A percentile compares a stretch with the other conserved stretches of the same genome.
phyloP scores from a whole-genome alignment of 495 filamentous ascomycete species.

The Ramalina peruviana region DNA sequence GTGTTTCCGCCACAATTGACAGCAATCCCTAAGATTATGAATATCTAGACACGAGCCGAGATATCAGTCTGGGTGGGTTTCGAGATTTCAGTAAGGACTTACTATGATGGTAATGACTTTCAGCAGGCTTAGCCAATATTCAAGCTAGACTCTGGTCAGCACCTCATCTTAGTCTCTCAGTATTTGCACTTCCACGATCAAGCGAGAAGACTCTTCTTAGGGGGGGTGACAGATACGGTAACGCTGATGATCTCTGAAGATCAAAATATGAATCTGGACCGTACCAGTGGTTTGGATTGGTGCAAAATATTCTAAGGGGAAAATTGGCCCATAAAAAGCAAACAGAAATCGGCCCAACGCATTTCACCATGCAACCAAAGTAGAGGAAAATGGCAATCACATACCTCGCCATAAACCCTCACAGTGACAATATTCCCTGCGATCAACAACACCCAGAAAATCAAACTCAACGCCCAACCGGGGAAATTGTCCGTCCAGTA shows the following conservation, averaged over 20 bases:
- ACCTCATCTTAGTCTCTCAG: background rate
- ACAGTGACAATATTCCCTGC: conserved; percentile 37
- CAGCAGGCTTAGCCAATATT: conserved; percentile 41
- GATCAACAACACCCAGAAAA: conserved; percentile 37
- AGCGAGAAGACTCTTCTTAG: too few relatives aligned
- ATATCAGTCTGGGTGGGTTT: background rate
- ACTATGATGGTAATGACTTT: conserved; percentile 43
- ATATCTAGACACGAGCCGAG: conserved; percentile 25
- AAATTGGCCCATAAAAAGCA: too few relatives aligned
- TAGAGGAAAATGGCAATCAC: conserved; percentile 2
- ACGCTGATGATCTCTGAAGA: too few relatives aligned
- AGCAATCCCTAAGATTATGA: conserved; percentile 36
- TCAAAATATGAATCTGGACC: too few relatives aligned
- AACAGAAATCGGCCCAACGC: too few relatives aligned
- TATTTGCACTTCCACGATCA: too few relatives aligned
- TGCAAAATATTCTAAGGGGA: too few relatives aligned
- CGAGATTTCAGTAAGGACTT: conserved; percentile 10
- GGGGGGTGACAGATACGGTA: too few relatives aligned
- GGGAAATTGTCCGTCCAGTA: conserved; percentile 40
- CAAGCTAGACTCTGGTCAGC: conserved; percentile 23
- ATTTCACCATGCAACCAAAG: background rate
- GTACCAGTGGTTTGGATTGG: too few relatives aligned
- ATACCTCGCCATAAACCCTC: conserved; percentile 38
- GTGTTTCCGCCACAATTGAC: conserved; percentile 38
- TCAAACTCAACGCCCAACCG: conserved; percentile 36